phyloP scores from a whole-genome alignment of 768 basidiomycete species.

The Xerocomus potaroensis region DNA sequence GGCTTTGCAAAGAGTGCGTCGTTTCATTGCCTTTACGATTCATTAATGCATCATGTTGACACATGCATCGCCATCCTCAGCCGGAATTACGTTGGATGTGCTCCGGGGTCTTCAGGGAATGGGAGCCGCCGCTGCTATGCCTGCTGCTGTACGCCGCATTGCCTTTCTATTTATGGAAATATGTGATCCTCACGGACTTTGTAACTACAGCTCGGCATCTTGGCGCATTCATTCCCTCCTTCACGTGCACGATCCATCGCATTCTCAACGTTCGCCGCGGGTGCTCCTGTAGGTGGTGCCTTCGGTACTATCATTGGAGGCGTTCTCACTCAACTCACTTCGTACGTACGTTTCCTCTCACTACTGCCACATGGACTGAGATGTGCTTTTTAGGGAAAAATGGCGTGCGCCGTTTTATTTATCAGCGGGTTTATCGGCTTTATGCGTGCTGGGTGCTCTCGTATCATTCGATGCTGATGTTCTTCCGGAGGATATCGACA shows the following conservation, averaged over 20 bases:
- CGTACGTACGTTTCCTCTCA: conserved; percentile 24
- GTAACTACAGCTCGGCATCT: conserved; percentile 64
- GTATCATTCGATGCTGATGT: conserved; percentile 57
- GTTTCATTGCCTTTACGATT: background rate
- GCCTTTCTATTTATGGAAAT: background rate
- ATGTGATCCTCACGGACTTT: background rate
- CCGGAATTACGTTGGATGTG: conserved; percentile 57
- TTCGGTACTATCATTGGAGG: conserved; percentile 71
- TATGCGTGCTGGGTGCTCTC: conserved; percentile 50
- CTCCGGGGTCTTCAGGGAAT: conserved; percentile 77
- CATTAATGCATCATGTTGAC: background rate
- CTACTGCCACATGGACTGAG: background rate
- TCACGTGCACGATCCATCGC: conserved; percentile 66
- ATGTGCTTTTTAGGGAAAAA: conserved; percentile 25
- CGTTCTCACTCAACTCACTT: conserved; percentile 54
- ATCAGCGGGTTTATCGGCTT: conserved; percentile 49
- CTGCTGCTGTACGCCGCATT: conserved; percentile 52
- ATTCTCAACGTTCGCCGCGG: conserved; percentile 81
- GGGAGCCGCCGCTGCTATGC: conserved; percentile 74
- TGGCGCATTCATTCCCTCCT: conserved; percentile 73
- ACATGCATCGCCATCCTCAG: conserved; percentile 29
- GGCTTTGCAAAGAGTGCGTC: conserved; percentile 55
- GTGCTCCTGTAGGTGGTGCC: conserved; percentile 76
- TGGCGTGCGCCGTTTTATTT: conserved; percentile 73
- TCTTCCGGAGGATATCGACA: conserved; percentile 34